Conservation (phyloP, 1,284 basidiomycete genomes). For the Tilletia walkeri region DNA sequence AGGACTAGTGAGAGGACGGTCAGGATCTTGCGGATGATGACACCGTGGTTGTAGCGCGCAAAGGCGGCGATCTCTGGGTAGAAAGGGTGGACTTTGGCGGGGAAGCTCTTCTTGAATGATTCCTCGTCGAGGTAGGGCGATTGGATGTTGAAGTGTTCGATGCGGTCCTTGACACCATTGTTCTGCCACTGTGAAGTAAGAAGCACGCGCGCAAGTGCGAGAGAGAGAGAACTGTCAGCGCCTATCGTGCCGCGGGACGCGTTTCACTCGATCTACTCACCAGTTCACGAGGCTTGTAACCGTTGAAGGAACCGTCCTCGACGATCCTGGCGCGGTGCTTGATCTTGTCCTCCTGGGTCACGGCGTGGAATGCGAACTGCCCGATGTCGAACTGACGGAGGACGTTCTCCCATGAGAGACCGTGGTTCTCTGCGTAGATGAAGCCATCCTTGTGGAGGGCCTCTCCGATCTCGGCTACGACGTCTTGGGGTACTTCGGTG, state of each 20-base stretch:
- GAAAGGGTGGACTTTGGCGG: slow-evolving; percentile 36
- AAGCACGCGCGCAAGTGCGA: too few relatives aligned
- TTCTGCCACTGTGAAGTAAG: slow-evolving; percentile 54
- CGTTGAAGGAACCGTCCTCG: slow-evolving; percentile 47
- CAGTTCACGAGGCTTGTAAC: slow-evolving; percentile 58
- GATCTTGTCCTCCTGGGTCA: slow-evolving; percentile 44
- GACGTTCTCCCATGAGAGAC: slow-evolving; percentile 44
- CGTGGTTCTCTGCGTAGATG: slow-evolving; percentile 54
- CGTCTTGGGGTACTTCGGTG: slow-evolving; percentile 37
- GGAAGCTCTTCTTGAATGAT: slow-evolving; percentile 34
- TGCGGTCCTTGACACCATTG: slow-evolving; percentile 55
- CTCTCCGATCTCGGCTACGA: slow-evolving; percentile 44
- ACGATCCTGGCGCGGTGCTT: slow-evolving; percentile 49
- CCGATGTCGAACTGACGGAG: slow-evolving; percentile 53
- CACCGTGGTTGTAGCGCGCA: slow-evolving; percentile 53
- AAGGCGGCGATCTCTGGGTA: slow-evolving; percentile 57
- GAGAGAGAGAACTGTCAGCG: too few relatives aligned
- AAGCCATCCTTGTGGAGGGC: slow-evolving; percentile 49
- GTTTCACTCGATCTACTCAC: not conserved
- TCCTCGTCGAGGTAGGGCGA: slow-evolving; percentile 45
- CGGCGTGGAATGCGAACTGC: slow-evolving; percentile 49
- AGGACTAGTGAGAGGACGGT: slow-evolving; percentile 57
- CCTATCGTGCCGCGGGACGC: too few relatives aligned
- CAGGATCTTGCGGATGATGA: slow-evolving; percentile 58
- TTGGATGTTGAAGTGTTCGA: slow-evolving; percentile 59